Percentiles rank a stretch among this genome's conserved stretches.
Conservation (phyloP, 257 asterid species). For the Thymus quinquecostatus region DNA sequence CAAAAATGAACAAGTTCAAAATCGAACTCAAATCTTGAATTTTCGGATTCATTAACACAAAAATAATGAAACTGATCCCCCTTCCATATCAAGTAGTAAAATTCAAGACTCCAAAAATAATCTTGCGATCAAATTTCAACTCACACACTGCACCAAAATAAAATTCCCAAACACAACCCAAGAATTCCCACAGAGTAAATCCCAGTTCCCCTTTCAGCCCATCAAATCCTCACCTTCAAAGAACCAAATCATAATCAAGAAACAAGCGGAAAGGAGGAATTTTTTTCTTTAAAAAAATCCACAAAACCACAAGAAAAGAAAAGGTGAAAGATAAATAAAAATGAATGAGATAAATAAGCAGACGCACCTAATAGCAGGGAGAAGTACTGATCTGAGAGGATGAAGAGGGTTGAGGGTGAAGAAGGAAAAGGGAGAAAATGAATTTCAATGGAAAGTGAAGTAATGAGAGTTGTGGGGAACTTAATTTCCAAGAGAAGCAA, state of each 20-base stretch:
- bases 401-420: not conserved
- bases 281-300: not conserved
- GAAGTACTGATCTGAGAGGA: slow-evolving; percentile 14
- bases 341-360: not conserved
- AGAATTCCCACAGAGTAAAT: slow-evolving; percentile 22
- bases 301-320: slow-evolving; percentile 12
- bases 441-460: slow-evolving; percentile 5
- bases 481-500: slow-evolving; percentile 38
- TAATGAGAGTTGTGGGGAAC: not conserved
- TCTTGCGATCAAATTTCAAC: slow-evolving; percentile 22
- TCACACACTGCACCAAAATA: slow-evolving; percentile 9
- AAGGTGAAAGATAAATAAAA: not conserved
- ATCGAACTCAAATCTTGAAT: slow-evolving; percentile 7
- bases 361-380: slow-evolving; percentile 35
- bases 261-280: not conserved
- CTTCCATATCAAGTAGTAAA: not conserved
- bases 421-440: not conserved
- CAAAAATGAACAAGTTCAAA: not conserved
- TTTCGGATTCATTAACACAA: not conserved
- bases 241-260: slow-evolving; percentile 6
- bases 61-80: not conserved
- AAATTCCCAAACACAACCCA: slow-evolving; percentile 8
- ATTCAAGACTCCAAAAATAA: slow-evolving; percentile 12
- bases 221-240: slow-evolving; percentile 21
- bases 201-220: slow-evolving; percentile 19